phyloP scores from a whole-genome alignment of 2,329 filamentous ascomycete genomes.

The Pseudogymnoascus sp. region DNA sequence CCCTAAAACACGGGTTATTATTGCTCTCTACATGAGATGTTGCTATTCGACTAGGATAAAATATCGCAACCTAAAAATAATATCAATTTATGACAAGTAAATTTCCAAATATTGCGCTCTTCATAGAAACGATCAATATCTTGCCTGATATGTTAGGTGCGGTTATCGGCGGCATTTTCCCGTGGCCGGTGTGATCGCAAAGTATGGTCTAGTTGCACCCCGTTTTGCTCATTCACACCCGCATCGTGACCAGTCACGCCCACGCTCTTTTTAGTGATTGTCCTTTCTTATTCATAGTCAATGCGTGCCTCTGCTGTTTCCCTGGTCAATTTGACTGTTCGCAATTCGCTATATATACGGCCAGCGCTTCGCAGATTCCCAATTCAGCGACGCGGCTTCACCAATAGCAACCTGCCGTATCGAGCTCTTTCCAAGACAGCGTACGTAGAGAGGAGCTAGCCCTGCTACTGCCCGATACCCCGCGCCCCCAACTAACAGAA shows the following conservation, averaged over 20 bases:
- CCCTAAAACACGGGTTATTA: neutral
- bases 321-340: conserved; percentile 9
- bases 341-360: conserved; percentile 4
- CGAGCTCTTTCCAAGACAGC: conserved; percentile 7
- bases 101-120: neutral
- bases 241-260: conserved; percentile 4
- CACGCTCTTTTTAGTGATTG: conserved; percentile 4
- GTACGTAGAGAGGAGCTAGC: conserved; percentile 5
- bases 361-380: conserved; percentile 2
- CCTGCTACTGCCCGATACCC: conserved; percentile 3
- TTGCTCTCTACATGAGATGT: neutral
- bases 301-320: conserved; percentile 8
- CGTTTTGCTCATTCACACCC: neutral
- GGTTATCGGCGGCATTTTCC: neutral
- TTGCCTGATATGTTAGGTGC: conserved; percentile 3
- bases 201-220: conserved; percentile 1
- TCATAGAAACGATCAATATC: neutral
- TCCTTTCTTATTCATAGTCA: conserved; percentile 9
- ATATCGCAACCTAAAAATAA: neutral
- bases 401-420: conserved; percentile 8
- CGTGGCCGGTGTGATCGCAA: neutral
- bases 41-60: neutral
- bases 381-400: conserved; percentile 7
- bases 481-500: neutral
- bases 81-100: conserved; percentile 4